These are phyloP conservation scores for Corchorus olitorius DNA, from an alignment of 345 rosid genomes.

Conservation along the genomic window DNA sequence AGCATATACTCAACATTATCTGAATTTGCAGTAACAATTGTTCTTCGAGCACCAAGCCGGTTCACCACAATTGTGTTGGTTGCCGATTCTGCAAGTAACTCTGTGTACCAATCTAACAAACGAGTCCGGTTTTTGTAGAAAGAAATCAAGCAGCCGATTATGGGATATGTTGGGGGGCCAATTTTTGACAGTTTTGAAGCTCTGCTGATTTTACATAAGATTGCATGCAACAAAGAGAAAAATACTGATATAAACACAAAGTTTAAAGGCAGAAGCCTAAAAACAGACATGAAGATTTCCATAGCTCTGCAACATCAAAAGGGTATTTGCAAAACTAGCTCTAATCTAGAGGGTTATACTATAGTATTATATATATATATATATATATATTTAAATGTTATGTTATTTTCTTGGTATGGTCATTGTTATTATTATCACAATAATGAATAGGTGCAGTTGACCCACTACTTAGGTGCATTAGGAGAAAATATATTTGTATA, in stretches of 20 bases:
- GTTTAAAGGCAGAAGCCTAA: constrained; percentile 16
- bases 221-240: constrained; percentile 23
- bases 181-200: constrained; percentile 9
- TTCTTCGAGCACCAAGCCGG: constrained; percentile 61
- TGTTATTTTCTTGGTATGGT: not conserved
- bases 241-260: constrained; percentile 19
- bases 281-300: constrained; percentile 26
- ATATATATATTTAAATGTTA: not conserved
- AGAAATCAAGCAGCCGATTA: constrained; percentile 72
- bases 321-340: not conserved
- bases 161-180: constrained; percentile 57
- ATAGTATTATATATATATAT: not conserved
- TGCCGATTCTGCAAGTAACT: constrained; percentile 54
- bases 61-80: constrained; percentile 59
- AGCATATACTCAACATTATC: constrained; percentile 78
- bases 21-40: constrained; percentile 76
- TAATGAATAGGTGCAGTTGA: constrained; percentile 12
- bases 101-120: constrained; percentile 81
- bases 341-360: not conserved
- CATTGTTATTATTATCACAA: constrained; percentile 8
- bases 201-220: constrained; percentile 20
- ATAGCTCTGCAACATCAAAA: not conserved
- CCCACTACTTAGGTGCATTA: constrained; percentile 11
- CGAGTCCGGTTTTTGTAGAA: constrained; percentile 67
- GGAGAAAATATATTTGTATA: not conserved